These are phyloP conservation scores for Hypomyces perniciosus DNA, from an alignment of 2,329 filamentous ascomycete genomes.

Conservation along the genomic window DNA sequence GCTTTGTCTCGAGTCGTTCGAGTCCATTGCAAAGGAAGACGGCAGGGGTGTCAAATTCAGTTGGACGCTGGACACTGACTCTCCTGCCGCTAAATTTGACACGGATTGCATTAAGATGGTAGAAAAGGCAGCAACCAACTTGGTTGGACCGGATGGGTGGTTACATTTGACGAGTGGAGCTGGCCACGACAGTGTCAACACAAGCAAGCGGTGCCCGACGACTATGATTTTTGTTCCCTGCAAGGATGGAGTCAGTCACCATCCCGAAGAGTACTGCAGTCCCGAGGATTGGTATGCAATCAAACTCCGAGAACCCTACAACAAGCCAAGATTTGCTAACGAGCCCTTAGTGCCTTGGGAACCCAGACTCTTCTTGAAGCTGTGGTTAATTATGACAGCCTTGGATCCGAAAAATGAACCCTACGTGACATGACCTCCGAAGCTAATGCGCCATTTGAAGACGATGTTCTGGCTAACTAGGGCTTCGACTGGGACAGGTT, in stretches of 20 bases:
- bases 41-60: constrained; percentile 39
- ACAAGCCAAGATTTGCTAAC: neutral
- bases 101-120: constrained; percentile 61
- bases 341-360: constrained; percentile 17
- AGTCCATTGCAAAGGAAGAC: constrained; percentile 19
- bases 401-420: neutral
- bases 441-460: neutral
- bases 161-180: constrained; percentile 32
- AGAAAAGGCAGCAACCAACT: constrained; percentile 46
- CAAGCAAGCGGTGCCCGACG: constrained; percentile 27
- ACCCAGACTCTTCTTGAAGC: constrained; percentile 24
- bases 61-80: constrained; percentile 56
- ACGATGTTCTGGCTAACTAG: no score
- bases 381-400: constrained; percentile 18
- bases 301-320: neutral
- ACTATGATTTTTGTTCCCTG: constrained; percentile 36
- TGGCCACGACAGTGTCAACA: constrained; percentile 33
- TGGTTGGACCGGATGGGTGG: constrained; percentile 42
- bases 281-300: constrained; percentile 27
- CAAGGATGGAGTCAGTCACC: constrained; percentile 32
- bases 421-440: neutral
- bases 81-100: constrained; percentile 57
- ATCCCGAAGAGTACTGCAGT: constrained; percentile 30
- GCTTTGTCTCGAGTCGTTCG: constrained; percentile 20
- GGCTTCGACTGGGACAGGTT: no score